Evolutionary conservation across 495 filamentous ascomycete species (phyloP), one percentile per base, ranked within the genome.

Genomic region (Trichoderma parareesei): DNA sequence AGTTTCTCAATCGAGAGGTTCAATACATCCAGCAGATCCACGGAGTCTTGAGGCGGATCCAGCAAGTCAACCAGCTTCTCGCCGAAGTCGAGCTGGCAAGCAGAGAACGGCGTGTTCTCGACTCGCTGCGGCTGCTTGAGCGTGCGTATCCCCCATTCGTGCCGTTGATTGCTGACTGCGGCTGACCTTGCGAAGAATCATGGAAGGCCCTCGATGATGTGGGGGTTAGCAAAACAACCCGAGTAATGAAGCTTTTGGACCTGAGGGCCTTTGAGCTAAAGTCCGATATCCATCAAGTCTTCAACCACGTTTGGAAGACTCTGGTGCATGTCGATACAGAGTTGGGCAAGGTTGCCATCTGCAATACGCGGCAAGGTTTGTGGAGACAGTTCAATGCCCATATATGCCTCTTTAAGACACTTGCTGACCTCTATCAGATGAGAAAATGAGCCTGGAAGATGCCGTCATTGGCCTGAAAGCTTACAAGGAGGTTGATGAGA

Each of bases 1-100:
- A 77, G 16, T 84, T 97, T 66, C 78, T 97, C 13, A 78, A 84
- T 67, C 88, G 81, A 40, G 93, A 97, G 75, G 79, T 90, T 16
- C 79, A 79, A 53, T 97, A 92, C 77, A 95, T 90, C 68, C 74
- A 85, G 65, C 84, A 85, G 48, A 79, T 97, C 33, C 76, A 81
- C 20, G 76, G 77, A 49, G 84, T 86, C 1, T 74, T 96, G 49
- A 81, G 81, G 69, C 78, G 82, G 40, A 81, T 94, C 18, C 81
- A 77, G 59, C 70, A 71, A 11, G 82, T 86, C 27, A 81, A 81
- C 63, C 74, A 72, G 37, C 71, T 77, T 6, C 70, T 90, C 13
- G 77, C 81, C 42, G 70, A 83, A 60, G 84, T 81, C 5, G 82
- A 86, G 65, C 69, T 72, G 48, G 78, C 80, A 10, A 74, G 76